Conservation (phyloP, 805 yeast genomes). For the Teunomyces atbi region DNA sequence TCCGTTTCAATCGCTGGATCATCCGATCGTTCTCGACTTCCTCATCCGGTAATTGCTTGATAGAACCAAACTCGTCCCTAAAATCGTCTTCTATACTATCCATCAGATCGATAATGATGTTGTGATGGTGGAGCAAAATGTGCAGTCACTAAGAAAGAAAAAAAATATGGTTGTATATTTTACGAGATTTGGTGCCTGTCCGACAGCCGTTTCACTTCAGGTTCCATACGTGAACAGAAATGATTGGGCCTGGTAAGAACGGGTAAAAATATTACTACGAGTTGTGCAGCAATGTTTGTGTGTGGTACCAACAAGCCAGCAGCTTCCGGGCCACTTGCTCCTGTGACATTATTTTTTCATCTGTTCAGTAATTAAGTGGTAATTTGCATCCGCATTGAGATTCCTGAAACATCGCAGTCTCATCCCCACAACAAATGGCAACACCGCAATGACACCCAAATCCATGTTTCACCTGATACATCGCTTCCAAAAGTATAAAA, state of each 20-base stretch:
- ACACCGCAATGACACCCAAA: not conserved
- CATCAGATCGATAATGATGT: constrained; percentile 1
- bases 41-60: constrained; percentile 20
- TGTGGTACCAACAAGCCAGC: no score
- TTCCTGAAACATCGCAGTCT: not conserved
- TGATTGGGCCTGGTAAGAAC: no score
- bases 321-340: not conserved
- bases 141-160: no score
- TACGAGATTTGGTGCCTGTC: no score
- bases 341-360: not conserved
- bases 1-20: constrained; percentile 15
- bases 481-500: not conserved
- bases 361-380: not conserved
- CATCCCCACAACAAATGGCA: not conserved
- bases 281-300: no score
- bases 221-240: no score
- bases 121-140: not conserved
- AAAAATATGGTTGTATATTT: no score
- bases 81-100: constrained; percentile 20
- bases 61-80: constrained; percentile 29
- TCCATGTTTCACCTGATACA: not conserved
- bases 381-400: not conserved
- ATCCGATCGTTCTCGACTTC: constrained; percentile 17
- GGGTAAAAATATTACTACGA: no score
- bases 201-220: no score